phyloP scores from a whole-genome alignment of 1,284 basidiomycete genomes.

The Afroboletus lepidellus region DNA sequence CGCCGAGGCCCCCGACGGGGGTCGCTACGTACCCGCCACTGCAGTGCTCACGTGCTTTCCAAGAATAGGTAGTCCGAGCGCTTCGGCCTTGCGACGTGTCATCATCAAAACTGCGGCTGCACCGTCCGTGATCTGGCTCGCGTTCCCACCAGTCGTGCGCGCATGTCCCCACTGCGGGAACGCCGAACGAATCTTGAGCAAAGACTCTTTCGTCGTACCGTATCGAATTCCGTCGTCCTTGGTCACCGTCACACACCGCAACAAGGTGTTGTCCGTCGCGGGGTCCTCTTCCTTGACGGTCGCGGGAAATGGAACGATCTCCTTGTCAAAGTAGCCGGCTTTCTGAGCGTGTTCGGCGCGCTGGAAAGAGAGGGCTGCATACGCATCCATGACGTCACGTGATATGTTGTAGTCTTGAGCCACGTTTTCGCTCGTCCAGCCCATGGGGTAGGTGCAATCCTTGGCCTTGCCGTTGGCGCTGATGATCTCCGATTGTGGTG shows the following conservation, averaged over 20 bases:
- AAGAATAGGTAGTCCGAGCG: slow-evolving; percentile 70
- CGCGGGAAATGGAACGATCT: slow-evolving; percentile 82
- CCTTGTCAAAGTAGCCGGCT: slow-evolving; percentile 67
- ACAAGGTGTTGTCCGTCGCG: slow-evolving; percentile 44
- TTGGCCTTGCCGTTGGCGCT: slow-evolving; percentile 47
- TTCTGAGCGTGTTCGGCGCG: slow-evolving; percentile 69
- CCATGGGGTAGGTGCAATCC: slow-evolving; percentile 75
- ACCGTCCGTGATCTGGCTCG: slow-evolving; percentile 86
- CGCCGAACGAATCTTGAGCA: slow-evolving; percentile 71
- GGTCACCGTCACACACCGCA: slow-evolving; percentile 56
- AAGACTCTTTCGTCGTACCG: slow-evolving; percentile 70
- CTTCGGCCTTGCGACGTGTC: slow-evolving; percentile 82
- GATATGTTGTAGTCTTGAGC: slow-evolving; percentile 79
- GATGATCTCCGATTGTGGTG: slow-evolving; percentile 59
- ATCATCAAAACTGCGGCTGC: slow-evolving; percentile 85
- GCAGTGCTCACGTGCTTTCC: slow-evolving; percentile 79
- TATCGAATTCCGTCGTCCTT: slow-evolving; percentile 84
- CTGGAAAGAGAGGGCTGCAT: slow-evolving; percentile 78
- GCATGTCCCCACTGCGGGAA: slow-evolving; percentile 86
- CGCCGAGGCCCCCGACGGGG: background rate
- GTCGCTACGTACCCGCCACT: slow-evolving; percentile 54
- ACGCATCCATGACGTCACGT: slow-evolving; percentile 82
- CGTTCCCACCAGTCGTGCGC: slow-evolving; percentile 87
- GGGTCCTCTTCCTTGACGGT: slow-evolving; percentile 49
- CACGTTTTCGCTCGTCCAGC: slow-evolving; percentile 80